Base-by-base conservation (phyloP, 2,329 filamentous ascomycete genomes). In the Fusarium cyanostomum region DNA sequence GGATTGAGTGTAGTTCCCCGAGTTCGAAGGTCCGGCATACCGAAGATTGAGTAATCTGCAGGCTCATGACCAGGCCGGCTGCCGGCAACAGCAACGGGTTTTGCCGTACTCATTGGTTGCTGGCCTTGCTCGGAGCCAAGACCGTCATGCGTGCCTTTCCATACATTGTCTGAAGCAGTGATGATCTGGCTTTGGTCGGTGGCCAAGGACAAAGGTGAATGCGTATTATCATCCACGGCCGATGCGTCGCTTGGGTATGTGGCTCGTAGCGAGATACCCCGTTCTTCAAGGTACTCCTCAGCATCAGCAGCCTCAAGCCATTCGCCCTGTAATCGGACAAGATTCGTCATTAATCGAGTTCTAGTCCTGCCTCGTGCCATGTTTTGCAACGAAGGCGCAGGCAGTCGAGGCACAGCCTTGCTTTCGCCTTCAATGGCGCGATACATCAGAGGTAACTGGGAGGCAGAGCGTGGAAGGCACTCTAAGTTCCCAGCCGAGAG, bases 251-350 rank as follows among this genome's bases (percentile, higher is more conserved):
- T 44, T 21, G 9, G 24, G 13, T 24, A 15, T n/a, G 12, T 42
- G 2, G n/a, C 35, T 10, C 38, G 38, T 1, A 49, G 3, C 11
- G 34, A 37, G 9, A 59, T 59, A 0, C 56, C 56, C 8, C 56
- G 33, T 5, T 59, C 52, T 12, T 59, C 44, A 9, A 59, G 26
- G 13, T 59, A 59, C 34, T 59, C 56, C 15, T 59, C 56, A 16
- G 56, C 56, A 30, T 59, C 52, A 11, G 18, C 5, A 1, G 45
- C 45, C 26, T 59, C 56, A 2, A 59, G 28, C 56, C 56, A 59
- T 12, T 59, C 52, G 13, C 56, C 52, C 5, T 59, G 56, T 1
- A 59, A 34, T 4, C 24, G 24, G 5, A 30, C 26, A n/a, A 27
- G 12, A 6, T 27, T 18, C 15, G 52, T 59, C 5, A 13, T 8